Evolutionary conservation across 352 stramenopile genomes (phyloP).

Genomic region (Globisporangium barbulae): DNA sequence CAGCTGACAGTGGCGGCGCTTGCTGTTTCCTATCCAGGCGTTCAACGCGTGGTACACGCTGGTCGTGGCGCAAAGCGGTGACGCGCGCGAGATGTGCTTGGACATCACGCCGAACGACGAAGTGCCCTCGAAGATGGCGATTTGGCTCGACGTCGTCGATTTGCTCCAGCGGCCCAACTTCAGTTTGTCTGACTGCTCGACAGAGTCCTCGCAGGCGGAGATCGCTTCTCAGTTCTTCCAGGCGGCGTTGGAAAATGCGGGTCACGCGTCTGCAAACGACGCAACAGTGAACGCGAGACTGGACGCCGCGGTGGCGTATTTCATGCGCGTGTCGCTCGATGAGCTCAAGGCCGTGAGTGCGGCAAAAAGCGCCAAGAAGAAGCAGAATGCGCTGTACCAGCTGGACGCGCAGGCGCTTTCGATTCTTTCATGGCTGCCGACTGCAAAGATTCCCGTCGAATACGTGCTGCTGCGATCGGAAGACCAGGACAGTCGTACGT

Average conservation of each 20-base stretch:
- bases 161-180: slow-evolving; percentile 61
- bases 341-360: slow-evolving; percentile 36
- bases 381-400: slow-evolving; percentile 31
- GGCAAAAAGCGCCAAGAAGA: slow-evolving; percentile 26
- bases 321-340: slow-evolving; percentile 67
- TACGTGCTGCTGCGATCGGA: slow-evolving; percentile 72
- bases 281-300: slow-evolving; percentile 24
- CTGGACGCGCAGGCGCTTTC: slow-evolving; percentile 47
- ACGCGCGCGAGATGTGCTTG: slow-evolving; percentile 35
- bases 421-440: slow-evolving; percentile 57
- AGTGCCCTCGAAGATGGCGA: slow-evolving; percentile 40
- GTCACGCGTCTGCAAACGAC: slow-evolving; percentile 12
- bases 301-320: slow-evolving; percentile 58
- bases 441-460: slow-evolving; percentile 54
- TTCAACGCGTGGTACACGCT: slow-evolving; percentile 79
- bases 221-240: slow-evolving; percentile 52
- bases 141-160: slow-evolving; percentile 77
- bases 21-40: slow-evolving; percentile 28
- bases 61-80: slow-evolving; percentile 28
- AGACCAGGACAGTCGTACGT: slow-evolving; percentile 67
- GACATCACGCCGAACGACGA: slow-evolving; percentile 61
- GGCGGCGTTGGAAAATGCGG: slow-evolving; percentile 23
- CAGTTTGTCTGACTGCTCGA: slow-evolving; percentile 44
- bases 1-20: not conserved
- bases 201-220: slow-evolving; percentile 26